A percentile compares a stretch with the other conserved stretches of the same genome.
Evolutionary conservation across 345 rosid species (phyloP).

Genomic region (Cardamine resedifolia): DNA sequence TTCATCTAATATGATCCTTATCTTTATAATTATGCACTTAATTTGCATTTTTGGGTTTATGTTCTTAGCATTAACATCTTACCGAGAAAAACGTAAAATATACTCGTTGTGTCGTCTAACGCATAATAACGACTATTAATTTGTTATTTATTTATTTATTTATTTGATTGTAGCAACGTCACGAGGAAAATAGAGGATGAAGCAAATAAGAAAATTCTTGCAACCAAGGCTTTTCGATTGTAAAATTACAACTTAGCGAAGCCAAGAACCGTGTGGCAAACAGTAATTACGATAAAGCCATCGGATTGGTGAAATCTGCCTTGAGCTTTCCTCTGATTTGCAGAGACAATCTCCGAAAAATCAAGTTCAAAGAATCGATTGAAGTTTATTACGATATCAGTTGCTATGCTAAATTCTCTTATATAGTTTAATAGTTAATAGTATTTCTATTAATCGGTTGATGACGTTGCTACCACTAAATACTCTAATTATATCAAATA

Average conservation of each 20-base stretch:
- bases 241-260: neutral
- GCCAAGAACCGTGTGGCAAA: neutral
- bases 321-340: neutral
- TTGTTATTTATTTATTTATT: neutral
- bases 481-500: neutral
- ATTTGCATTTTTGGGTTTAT: too few relatives aligned
- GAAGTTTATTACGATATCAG: too few relatives aligned
- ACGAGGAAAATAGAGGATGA: neutral
- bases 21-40: too few relatives aligned
- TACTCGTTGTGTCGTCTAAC: too few relatives aligned
- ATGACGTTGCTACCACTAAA: neutral
- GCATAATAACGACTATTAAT: neutral
- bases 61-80: too few relatives aligned
- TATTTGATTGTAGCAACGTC: neutral
- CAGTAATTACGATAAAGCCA: neutral
- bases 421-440: neutral
- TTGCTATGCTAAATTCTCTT: too few relatives aligned
- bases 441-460: neutral
- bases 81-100: too few relatives aligned
- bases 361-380: neutral
- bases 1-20: too few relatives aligned
- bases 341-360: neutral
- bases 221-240: neutral
- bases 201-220: neutral
- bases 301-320: neutral